These are phyloP conservation scores for Withania somnifera DNA, from an alignment of 305 asterid species.

Conservation along the genomic window DNA sequence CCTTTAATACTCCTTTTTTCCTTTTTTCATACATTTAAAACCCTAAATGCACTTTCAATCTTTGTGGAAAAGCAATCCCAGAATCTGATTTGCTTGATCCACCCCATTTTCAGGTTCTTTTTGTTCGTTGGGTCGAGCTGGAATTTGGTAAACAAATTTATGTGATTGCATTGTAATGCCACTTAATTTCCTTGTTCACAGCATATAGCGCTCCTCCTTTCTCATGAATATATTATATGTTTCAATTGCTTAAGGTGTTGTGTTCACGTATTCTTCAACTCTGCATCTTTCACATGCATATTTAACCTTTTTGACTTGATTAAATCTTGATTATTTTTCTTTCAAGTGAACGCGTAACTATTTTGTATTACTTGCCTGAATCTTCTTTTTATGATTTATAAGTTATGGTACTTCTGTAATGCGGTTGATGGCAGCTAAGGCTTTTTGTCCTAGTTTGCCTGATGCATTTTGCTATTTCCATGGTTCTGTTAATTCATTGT, in stretches of 20 bases:
- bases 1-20: not conserved
- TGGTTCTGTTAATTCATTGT: not conserved
- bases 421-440: not conserved
- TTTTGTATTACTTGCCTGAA: not conserved
- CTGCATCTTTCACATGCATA: not conserved
- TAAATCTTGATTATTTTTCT: conserved; percentile 1
- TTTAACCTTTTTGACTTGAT: too few relatives aligned
- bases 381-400: not conserved
- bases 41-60: conserved; percentile 19
- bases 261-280: not conserved
- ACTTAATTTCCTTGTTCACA: not conserved
- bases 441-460: not conserved
- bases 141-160: not conserved
- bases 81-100: conserved; percentile 1
- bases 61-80: not conserved
- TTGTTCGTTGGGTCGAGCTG: not conserved
- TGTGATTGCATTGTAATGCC: not conserved
- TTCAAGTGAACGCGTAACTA: not conserved
- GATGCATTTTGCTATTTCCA: not conserved
- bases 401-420: not conserved
- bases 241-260: not conserved
- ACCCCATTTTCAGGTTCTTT: not conserved
- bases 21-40: not conserved
- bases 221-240: not conserved
- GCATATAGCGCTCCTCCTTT: not conserved